These are phyloP conservation scores for Pisolithus marmoratus DNA, from an alignment of 768 basidiomycete species.

Conservation along the genomic window DNA sequence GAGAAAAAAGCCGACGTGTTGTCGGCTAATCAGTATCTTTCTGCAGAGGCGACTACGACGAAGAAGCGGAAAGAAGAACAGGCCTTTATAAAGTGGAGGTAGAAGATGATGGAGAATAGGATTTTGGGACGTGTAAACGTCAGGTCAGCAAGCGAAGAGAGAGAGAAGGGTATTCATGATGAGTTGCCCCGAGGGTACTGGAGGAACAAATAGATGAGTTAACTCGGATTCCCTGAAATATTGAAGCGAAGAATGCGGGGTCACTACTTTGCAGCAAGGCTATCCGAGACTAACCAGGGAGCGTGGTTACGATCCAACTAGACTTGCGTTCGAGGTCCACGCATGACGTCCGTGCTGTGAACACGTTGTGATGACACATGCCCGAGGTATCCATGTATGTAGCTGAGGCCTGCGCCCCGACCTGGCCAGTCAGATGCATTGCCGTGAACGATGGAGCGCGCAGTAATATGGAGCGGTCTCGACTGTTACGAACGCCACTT, in stretches of 20 bases:
- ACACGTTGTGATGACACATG: conserved; percentile 1
- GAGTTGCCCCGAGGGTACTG: background rate
- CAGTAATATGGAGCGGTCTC: background rate
- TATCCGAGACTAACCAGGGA: background rate
- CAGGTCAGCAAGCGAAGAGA: conserved; percentile 2
- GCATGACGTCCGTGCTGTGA: background rate
- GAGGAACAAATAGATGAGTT: conserved; percentile 15
- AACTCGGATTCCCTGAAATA: conserved; percentile 23
- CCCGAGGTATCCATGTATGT: background rate
- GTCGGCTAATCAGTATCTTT: conserved; percentile 8
- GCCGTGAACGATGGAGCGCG: background rate
- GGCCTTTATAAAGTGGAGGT: conserved; percentile 25
- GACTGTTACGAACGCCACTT: background rate
- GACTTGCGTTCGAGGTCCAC: background rate
- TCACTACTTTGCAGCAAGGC: background rate
- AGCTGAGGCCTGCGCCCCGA: too few species aligned
- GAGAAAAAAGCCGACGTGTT: conserved; percentile 7
- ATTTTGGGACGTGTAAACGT: conserved; percentile 1
- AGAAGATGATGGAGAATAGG: conserved; percentile 7
- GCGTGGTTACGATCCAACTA: background rate
- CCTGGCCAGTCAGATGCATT: too few species aligned
- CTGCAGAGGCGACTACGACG: background rate
- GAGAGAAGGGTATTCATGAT: background rate
- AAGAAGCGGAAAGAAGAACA: conserved; percentile 8
- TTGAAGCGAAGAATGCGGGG: background rate